These are phyloP conservation scores for Pinus tabuliformis DNA, from an alignment of 75 land plant species.

Conservation along the genomic window DNA sequence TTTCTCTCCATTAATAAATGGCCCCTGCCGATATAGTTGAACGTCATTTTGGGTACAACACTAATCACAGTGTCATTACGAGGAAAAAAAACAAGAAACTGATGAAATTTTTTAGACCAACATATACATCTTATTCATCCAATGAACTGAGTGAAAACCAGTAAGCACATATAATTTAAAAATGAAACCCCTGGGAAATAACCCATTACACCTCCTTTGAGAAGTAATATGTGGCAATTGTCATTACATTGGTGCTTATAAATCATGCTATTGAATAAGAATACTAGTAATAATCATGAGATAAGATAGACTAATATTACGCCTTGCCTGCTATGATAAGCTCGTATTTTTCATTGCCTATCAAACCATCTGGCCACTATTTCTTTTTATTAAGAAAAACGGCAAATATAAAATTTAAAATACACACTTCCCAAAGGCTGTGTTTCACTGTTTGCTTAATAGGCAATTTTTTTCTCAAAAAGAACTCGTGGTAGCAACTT, in stretches of 20 bases:
- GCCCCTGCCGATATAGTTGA: constrained; percentile 54
- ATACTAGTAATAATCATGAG: not conserved
- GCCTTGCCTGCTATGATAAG: no score
- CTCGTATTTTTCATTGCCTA: not conserved
- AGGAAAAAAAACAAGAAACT: not conserved
- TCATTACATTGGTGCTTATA: no score
- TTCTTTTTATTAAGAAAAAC: not conserved
- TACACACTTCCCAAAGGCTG: no score
- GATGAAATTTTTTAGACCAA: not conserved
- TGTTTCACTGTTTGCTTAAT: not conserved
- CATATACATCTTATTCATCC: not conserved
- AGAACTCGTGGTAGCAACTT: not conserved
- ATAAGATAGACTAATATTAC: no score
- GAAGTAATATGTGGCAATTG: not conserved
- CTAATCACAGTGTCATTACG: not conserved
- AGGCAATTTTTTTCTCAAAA: not conserved
- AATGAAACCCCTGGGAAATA: not conserved
- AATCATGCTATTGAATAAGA: not conserved
- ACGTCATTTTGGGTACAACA: not conserved
- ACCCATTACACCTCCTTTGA: not conserved
- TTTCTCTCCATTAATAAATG: constrained; percentile 78
- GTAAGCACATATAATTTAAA: not conserved
- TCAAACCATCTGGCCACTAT: not conserved
- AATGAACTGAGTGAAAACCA: not conserved
- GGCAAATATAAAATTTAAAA: not conserved